Evolutionary conservation across 371 early-diverging fungal species (phyloP).

Genomic region (Choanephora cucurbitarum): DNA sequence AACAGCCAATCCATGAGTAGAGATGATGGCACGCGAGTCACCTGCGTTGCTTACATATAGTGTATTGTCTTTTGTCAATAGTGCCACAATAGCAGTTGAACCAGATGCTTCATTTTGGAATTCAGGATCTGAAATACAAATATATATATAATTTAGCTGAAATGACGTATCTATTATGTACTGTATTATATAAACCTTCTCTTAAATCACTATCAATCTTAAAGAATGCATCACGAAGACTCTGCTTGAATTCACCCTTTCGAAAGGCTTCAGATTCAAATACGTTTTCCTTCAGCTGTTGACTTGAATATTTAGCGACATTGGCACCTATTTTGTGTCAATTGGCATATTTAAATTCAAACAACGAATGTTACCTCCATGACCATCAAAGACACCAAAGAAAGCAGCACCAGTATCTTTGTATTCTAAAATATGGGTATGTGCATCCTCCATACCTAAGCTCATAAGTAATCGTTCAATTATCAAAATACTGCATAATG

Average conservation of each 20-base stretch:
- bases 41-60: slow-evolving; percentile 87
- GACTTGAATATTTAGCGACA: slow-evolving; percentile 88
- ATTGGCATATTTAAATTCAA: neutral
- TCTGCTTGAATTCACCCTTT: slow-evolving; percentile 61
- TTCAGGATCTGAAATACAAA: slow-evolving; percentile 61
- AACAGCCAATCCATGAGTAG: slow-evolving; percentile 68
- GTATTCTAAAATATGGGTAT: slow-evolving; percentile 81
- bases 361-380: slow-evolving; percentile 71
- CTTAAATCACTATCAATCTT: slow-evolving; percentile 79
- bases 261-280: slow-evolving; percentile 64
- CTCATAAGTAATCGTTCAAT: neutral
- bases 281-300: slow-evolving; percentile 70
- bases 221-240: slow-evolving; percentile 81
- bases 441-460: slow-evolving; percentile 96
- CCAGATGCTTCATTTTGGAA: slow-evolving; percentile 81
- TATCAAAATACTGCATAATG: too few relatives aligned
- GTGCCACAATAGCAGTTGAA: slow-evolving; percentile 90
- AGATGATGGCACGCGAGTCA: slow-evolving; percentile 90
- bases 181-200: too few relatives aligned
- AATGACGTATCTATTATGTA: slow-evolving; percentile 11
- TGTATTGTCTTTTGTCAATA: slow-evolving; percentile 69
- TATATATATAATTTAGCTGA: neutral
- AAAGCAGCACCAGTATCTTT: slow-evolving; percentile 65
- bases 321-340: slow-evolving; percentile 49
- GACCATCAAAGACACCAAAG: slow-evolving; percentile 98